Conservation (phyloP, 208 protist genomes). For the Crithidia brevicula region DNA sequence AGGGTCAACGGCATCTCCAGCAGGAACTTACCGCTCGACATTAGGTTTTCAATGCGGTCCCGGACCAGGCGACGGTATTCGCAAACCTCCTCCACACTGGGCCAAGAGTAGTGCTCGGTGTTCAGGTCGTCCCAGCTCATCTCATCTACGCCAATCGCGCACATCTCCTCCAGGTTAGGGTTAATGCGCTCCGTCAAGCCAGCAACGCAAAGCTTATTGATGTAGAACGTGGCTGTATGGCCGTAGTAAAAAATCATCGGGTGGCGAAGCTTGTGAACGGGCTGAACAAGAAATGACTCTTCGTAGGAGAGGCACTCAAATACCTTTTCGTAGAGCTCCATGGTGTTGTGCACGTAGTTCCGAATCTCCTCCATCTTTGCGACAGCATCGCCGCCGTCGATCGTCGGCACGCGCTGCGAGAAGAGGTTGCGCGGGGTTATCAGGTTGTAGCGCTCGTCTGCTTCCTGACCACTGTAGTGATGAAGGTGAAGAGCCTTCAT, state of each 20-base stretch:
- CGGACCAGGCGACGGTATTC: slow-evolving; percentile 90
- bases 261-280: slow-evolving; percentile 93
- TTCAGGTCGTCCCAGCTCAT: slow-evolving; percentile 97
- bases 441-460: slow-evolving; percentile 50
- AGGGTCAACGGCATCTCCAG: slow-evolving; percentile 85
- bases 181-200: slow-evolving; percentile 87
- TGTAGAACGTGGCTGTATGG: slow-evolving; percentile 95
- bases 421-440: slow-evolving; percentile 57
- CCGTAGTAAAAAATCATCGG: slow-evolving; percentile 97
- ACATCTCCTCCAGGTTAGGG: slow-evolving; percentile 90
- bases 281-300: slow-evolving; percentile 85
- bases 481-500: slow-evolving; percentile 52
- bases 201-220: slow-evolving; percentile 95
- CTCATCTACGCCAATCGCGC: slow-evolving; percentile 97
- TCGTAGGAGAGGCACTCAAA: slow-evolving; percentile 80
- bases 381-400: slow-evolving; percentile 57
- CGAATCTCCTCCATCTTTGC: slow-evolving; percentile 86
- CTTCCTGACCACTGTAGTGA: slow-evolving; percentile 55
- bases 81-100: slow-evolving; percentile 79
- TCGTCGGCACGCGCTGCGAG: slow-evolving; percentile 52
- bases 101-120: slow-evolving; percentile 90
- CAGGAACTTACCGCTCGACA: slow-evolving; percentile 70
- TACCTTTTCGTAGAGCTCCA: slow-evolving; percentile 87
- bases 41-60: slow-evolving; percentile 75
- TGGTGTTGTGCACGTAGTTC: slow-evolving; percentile 88